Evolutionary conservation across 495 filamentous ascomycete genomes (phyloP), one percentile per base, ranked within the genome.

Genomic region (Penicillium ucsense): DNA sequence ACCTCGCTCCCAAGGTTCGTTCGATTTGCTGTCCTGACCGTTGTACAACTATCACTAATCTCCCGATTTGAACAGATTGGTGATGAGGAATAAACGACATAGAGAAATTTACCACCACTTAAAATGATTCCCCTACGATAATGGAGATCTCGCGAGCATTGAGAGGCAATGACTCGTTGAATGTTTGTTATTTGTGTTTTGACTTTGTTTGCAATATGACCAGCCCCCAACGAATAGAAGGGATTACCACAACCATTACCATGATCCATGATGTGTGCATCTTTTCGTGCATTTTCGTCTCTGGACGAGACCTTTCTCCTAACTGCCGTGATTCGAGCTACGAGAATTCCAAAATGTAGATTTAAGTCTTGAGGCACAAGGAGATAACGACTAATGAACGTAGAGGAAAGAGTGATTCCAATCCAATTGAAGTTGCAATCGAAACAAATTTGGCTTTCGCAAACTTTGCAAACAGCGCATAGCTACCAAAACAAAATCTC

Each of bases 1-100:
- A 96, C 68, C 81, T 99, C 45, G 92, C 92, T 55, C 92, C 92
- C 44, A 99, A 99, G 89, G 86, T 88, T 70, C 40, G 76, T 67
- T n/a, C 41, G 35, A 5, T 38, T 27, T 8, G 36, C 20, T 20
- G 20, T 43, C 27, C 43, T 9, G 20, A 33, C 45, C 8, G 27
- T 33, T 39, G 12, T 41, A 5, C 10, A 32, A 35, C 5, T 34
- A 10, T 29, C 38, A 42, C 45, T 49, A 51, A 56, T 41, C 11
- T 38, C 30, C 29, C 34, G 6, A 6, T 7, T 8, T 20, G 30
- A 45, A 30, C 53, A 91, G 86, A 91, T 96, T 64, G 89, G 90
- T 45, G 91, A 96, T 48, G 88, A 95, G 55, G 88, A 94, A 68
- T 94, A 83, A 76, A 71, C 20, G 30, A 8, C 10, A 48, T 50